Conservation (phyloP, 805 yeast species). For the Starmerella bacillaris region DNA sequence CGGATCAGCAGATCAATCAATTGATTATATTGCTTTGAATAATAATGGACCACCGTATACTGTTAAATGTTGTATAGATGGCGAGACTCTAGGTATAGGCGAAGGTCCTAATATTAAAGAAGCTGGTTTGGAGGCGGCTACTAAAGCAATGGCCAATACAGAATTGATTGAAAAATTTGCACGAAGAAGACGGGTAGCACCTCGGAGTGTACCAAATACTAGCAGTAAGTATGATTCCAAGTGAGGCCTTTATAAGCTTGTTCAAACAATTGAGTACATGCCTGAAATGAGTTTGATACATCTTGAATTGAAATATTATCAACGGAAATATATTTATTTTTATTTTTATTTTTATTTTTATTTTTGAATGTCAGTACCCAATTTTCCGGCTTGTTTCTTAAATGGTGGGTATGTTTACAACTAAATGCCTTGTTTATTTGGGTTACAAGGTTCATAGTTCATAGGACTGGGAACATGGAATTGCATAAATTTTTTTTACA, state of each 20-base stretch:
- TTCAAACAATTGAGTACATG: neutral
- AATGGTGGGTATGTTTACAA: no score
- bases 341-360: no score
- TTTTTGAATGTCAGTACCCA: no score
- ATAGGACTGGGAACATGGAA: no score
- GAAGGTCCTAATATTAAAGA: constrained; percentile 48
- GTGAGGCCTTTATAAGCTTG: constrained; percentile 22
- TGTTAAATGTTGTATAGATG: constrained; percentile 50
- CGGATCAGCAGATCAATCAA: constrained; percentile 53
- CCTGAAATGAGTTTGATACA: neutral
- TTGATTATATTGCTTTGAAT: constrained; percentile 36
- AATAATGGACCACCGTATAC: constrained; percentile 28
- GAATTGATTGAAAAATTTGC: constrained; percentile 46
- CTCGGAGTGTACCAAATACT: constrained; percentile 25
- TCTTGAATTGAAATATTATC: constrained; percentile 2
- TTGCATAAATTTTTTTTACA: no score
- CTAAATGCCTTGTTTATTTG: no score
- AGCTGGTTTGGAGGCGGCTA: constrained; percentile 78
- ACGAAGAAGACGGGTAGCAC: constrained; percentile 29
- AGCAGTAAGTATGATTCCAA: neutral
- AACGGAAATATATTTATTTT: no score
- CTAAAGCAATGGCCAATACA: constrained; percentile 48
- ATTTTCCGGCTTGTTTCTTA: no score
- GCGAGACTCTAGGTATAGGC: constrained; percentile 54
- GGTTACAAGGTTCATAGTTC: no score